Evolutionary conservation across 495 filamentous ascomycete genomes (phyloP), one percentile per base, ranked within the genome.

Genomic region (Podospora comata): DNA sequence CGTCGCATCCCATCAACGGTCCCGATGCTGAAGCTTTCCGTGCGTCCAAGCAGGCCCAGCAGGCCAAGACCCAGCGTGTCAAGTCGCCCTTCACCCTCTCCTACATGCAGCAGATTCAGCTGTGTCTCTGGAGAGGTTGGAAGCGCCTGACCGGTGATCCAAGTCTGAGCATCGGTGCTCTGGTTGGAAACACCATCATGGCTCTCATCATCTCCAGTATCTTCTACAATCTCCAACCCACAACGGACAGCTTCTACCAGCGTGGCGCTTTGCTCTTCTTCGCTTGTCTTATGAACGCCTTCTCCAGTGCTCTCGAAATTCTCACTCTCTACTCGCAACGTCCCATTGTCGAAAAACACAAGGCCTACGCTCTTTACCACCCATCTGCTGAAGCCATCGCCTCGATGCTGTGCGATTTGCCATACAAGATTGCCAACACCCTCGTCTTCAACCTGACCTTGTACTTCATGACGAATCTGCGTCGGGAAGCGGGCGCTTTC

Each of bases 311-410:
- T 64, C 79, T 96, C 28, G 93, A 96, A 75, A 92, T 93, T 77
- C 79, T 96, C 32, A 93, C 90, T 5, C 84, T 96, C 4, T 96
- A 92, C 76, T 85, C 89, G 20, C 94, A 97, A 85, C 87, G 93
- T 16, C 87, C 91, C 1, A 96, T 97, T 72, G 92, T 97, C 65
- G 93, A 97, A 74, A 97, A 97, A 74, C 94, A 97, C 72, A 80
- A 82, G 64, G 88, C 89, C 68, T 97, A 96, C 75, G 94, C 94
- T n/a, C 82, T 97, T 23, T 97, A 97, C 72, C 94, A 96, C 74
- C 91, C 93, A 0, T 92, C 91, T 4, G 89, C 93, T 16, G 94
- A 97, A 80, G 92, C 93, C 2, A 83, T 96, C 62, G 87, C 93
- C 2, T 92, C 89, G 15, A 92, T 94, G 86, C 79, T 97, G 23